Conservation (phyloP, 2,329 filamentous ascomycete genomes). For the Fusarium tricinctum region DNA sequence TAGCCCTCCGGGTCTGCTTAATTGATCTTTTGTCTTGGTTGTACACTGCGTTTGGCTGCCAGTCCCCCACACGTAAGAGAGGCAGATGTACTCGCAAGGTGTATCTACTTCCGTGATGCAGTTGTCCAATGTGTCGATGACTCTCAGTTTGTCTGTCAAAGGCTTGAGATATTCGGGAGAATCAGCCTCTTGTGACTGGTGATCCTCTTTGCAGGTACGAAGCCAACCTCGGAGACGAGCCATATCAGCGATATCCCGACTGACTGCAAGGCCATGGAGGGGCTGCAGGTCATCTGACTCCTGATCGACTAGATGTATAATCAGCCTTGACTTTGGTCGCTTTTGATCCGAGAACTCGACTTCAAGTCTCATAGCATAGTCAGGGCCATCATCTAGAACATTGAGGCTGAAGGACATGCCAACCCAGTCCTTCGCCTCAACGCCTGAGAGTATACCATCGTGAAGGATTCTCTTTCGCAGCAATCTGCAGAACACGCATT, state of each 20-base stretch:
- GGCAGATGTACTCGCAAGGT: conserved; percentile 20
- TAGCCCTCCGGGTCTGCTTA: not conserved
- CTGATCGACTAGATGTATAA: conserved; percentile 2
- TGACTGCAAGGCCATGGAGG: conserved; percentile 13
- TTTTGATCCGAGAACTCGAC: conserved; percentile 10
- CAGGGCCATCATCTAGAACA: not conserved
- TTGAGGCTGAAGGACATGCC: conserved; percentile 7
- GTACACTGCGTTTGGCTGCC: conserved; percentile 31
- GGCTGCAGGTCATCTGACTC: not conserved
- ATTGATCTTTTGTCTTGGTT: conserved; percentile 1
- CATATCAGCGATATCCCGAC: conserved; percentile 5
- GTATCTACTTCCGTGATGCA: conserved; percentile 12
- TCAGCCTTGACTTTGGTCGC: not conserved
- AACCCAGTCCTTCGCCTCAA: not conserved
- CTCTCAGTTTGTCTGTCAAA: not conserved
- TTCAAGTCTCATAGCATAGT: conserved; percentile 13
- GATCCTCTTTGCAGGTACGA: not conserved
- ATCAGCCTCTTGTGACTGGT: not conserved
- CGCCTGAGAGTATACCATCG: not conserved
- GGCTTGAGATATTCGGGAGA: not conserved
- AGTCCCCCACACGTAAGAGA: conserved; percentile 33
- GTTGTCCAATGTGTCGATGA: conserved; percentile 9
- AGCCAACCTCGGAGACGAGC: conserved; percentile 8
- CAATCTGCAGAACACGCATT: conserved; percentile 18
- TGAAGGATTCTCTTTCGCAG: conserved; percentile 5